A percentile compares a stretch with the other conserved stretches of the same genome.
Evolutionary conservation across 2,329 filamentous ascomycete species (phyloP).

Genomic region (Catunica adiposa): DNA sequence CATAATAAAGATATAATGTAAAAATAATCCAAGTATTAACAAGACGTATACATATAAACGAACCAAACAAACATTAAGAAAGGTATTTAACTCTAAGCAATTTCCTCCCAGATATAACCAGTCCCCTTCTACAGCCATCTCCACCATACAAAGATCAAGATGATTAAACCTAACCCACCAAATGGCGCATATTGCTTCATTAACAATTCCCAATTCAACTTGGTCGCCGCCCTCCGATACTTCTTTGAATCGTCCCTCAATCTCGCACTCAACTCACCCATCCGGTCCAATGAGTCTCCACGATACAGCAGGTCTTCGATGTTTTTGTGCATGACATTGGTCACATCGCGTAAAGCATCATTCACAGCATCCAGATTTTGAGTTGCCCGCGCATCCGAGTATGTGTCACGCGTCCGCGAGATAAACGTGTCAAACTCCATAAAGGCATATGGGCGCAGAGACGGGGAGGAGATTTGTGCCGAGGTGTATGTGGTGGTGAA

Average conservation of each 20-base stretch:
- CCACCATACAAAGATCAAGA: constrained; percentile 80
- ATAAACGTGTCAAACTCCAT: constrained; percentile 98
- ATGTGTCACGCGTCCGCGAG: constrained; percentile 77
- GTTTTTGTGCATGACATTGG: constrained; percentile 99
- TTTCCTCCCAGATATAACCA: too few species aligned
- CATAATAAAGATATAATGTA: neutral
- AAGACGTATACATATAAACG: neutral
- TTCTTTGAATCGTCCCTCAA: constrained; percentile 86
- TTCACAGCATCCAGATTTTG: constrained; percentile 93
- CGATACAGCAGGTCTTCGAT: constrained; percentile 94
- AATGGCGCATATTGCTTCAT: constrained; percentile 94
- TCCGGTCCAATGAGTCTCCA: constrained; percentile 84
- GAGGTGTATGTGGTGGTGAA: constrained; percentile 73
- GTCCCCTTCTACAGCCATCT: constrained; percentile 61
- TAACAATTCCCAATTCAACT: constrained; percentile 95
- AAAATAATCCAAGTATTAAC: neutral
- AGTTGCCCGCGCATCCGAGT: constrained; percentile 77
- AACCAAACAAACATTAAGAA: neutral
- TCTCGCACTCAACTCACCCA: constrained; percentile 84
- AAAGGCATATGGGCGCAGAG: constrained; percentile 81
- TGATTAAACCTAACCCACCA: constrained; percentile 61
- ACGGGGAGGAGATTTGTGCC: constrained; percentile 54
- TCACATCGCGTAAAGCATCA: constrained; percentile 92
- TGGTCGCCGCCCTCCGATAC: constrained; percentile 79
- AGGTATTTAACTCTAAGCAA: neutral